Percentiles rank a stretch among this genome's conserved stretches.
These are phyloP conservation scores for Schwanniomyces yamadae DNA, from an alignment of 805 yeast species.

Conservation along the genomic window DNA sequence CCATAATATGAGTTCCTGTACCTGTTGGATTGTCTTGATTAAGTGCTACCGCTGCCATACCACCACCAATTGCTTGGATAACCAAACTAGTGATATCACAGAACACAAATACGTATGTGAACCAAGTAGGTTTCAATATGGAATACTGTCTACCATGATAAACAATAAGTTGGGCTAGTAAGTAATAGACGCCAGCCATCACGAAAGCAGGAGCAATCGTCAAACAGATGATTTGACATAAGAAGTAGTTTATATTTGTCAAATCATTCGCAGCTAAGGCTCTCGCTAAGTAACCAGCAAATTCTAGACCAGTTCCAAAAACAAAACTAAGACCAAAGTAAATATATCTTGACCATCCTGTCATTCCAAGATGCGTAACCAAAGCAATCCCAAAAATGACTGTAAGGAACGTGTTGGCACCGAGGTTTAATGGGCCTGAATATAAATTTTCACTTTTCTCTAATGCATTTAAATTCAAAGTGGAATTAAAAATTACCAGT, in stretches of 20 bases:
- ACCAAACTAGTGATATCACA: slow-evolving; percentile 65
- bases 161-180: slow-evolving; percentile 64
- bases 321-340: slow-evolving; percentile 65
- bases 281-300: slow-evolving; percentile 68
- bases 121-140: slow-evolving; percentile 52
- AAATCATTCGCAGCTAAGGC: slow-evolving; percentile 40
- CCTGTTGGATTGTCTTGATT: slow-evolving; percentile 24
- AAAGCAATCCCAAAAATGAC: slow-evolving; percentile 51
- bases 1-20: slow-evolving; percentile 65
- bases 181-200: slow-evolving; percentile 79
- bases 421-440: slow-evolving; percentile 45
- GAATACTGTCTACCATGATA: slow-evolving; percentile 58
- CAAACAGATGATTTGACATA: slow-evolving; percentile 65
- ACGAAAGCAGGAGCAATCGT: slow-evolving; percentile 82
- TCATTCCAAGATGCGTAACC: slow-evolving; percentile 20
- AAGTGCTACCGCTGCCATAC: slow-evolving; percentile 54
- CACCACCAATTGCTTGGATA: slow-evolving; percentile 79
- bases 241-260: slow-evolving; percentile 38
- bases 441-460: slow-evolving; percentile 21
- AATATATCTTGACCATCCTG: slow-evolving; percentile 50
- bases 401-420: slow-evolving; percentile 59
- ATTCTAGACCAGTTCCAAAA: slow-evolving; percentile 58
- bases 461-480: slow-evolving; percentile 17
- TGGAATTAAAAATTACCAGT: slow-evolving; percentile 17
- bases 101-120: slow-evolving; percentile 61